Conservation (phyloP, 306 rosid genomes). For the Trichosanthes cucumerina region DNA sequence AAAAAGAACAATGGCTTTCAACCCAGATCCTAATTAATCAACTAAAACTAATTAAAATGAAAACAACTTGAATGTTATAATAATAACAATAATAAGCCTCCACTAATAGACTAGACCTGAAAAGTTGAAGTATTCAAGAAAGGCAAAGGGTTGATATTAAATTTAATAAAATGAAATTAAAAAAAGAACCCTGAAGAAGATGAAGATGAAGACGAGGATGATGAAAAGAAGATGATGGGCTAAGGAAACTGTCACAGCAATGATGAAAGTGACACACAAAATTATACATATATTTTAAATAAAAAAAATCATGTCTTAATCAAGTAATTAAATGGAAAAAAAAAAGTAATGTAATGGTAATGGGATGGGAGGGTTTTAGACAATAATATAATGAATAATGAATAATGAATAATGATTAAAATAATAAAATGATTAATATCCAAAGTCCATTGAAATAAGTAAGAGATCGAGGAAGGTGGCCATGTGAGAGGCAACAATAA, state of each 20-base stretch:
- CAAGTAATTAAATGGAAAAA: background rate
- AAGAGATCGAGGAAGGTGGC: background rate
- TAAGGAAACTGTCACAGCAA: slow-evolving; percentile 5
- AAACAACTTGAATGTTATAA: background rate
- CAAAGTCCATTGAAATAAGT: background rate
- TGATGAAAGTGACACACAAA: background rate
- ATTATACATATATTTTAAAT: background rate
- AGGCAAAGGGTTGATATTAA: background rate
- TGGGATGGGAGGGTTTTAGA: background rate
- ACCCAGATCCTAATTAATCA: background rate
- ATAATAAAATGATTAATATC: background rate
- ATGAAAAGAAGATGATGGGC: background rate
- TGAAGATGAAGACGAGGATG: background rate
- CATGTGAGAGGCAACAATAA: slow-evolving; percentile 17
- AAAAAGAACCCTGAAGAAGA: background rate
- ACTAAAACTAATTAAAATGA: too few relatives aligned
- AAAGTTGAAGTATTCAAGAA: slow-evolving; percentile 1
- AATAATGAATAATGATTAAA: background rate
- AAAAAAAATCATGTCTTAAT: background rate
- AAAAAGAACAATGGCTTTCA: background rate
- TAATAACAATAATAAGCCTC: background rate
- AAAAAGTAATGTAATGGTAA: too few relatives aligned
- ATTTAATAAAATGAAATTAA: background rate
- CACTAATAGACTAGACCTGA: background rate
- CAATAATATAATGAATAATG: background rate